Base-by-base conservation (phyloP, 2,329 filamentous ascomycete species). In the Aspergillus quadricinctus region DNA sequence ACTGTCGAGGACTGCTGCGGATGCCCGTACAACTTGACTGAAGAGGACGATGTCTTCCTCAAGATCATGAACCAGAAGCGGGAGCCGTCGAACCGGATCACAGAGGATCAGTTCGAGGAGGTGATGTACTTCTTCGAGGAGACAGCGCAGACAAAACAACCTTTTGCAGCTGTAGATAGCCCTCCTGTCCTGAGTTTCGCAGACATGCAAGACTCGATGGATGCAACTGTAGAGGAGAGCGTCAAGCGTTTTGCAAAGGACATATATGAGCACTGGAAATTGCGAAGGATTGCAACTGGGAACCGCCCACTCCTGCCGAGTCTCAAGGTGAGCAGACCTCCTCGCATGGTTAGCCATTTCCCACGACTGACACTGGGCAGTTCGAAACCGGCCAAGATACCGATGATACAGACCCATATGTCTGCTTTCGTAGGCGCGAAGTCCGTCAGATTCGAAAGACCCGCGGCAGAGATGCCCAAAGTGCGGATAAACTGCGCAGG, bases 121-220 rank as follows among this genome's bases (percentile, higher is more conserved):
- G 88, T 96, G 68, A 95, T 99, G 87, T 88, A 92, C 75, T 88
- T 95, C 69, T 97, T 96, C 70, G 94, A 99, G 77, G 88, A 92
- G 68, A 93, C 89, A 11, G 89, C 90, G 48, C 82, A 88, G 49
- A 83, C 87, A 54, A 89, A 95, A 67, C 89, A 95, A 61, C 94
- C 94, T 4, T 97, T 87, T 77, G 92, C 92, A 54, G 85, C 88
- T 35, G 88, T 97, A 66, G 93, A 97, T 77, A 94, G 91, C 74
- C 88, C 92, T 51, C 85, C 93, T 58, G 86, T 95, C 51, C 79
- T 86, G 60, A 73, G 86, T 9, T 91, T 88, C 74, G 85, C 90
- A 56, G 83, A 88, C 66, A 90, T 93, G 81, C 85, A 91, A 62
- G 81, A 86, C 52, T 83, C 85, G 7, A 85, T 85, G 67, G 83